These are phyloP conservation scores for Lablab purpureus DNA, from an alignment of 306 rosid species.

Conservation along the genomic window DNA sequence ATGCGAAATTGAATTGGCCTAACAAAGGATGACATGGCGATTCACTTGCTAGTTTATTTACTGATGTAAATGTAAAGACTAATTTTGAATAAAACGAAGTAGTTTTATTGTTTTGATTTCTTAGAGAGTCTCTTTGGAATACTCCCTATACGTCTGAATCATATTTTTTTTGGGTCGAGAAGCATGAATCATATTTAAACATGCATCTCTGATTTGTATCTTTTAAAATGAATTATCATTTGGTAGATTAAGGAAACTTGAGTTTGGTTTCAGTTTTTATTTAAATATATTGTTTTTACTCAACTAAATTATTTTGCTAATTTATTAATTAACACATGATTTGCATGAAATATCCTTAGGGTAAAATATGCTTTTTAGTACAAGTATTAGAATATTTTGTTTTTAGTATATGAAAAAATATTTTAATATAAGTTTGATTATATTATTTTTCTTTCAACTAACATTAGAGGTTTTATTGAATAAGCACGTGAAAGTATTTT, in stretches of 20 bases:
- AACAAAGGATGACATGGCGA: conserved; percentile 49
- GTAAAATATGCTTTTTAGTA: too few species aligned
- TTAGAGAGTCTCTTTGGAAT: not conserved
- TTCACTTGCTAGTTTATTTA: conserved; percentile 60
- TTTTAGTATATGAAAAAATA: too few species aligned
- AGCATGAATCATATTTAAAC: not conserved
- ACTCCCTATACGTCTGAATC: too few species aligned
- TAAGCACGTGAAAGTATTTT: too few species aligned
- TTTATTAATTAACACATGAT: too few species aligned
- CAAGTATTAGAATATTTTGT: too few species aligned
- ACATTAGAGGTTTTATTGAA: too few species aligned
- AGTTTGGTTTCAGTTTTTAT: not conserved
- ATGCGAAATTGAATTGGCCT: conserved; percentile 51
- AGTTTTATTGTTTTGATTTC: not conserved
- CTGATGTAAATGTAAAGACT: conserved; percentile 51
- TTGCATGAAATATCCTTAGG: too few species aligned
- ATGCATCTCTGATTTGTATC: not conserved
- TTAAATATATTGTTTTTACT: not conserved
- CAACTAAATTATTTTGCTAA: too few species aligned
- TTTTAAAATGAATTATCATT: not conserved
- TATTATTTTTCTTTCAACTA: too few species aligned
- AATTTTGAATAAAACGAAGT: conserved; percentile 50
- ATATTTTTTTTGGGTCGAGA: not conserved
- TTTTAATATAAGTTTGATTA: too few species aligned
- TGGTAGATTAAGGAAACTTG: not conserved